Evolutionary conservation across 2,329 filamentous ascomycete species (phyloP).

Genomic region (Alternaria sp.): DNA sequence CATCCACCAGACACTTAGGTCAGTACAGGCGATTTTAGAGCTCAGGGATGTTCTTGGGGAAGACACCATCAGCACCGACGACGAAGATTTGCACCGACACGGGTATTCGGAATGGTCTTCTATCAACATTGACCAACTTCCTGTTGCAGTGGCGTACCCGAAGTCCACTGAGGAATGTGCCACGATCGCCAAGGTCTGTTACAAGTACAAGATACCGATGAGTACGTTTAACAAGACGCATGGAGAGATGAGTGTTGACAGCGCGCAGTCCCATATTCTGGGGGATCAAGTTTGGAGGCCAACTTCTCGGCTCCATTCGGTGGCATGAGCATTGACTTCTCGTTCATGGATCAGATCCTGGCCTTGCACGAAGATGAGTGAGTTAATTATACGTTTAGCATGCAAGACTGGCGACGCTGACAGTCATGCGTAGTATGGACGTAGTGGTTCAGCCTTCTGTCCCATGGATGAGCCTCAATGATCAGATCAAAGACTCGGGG

Average conservation of each 20-base stretch:
- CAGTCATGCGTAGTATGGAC: constrained; percentile 67
- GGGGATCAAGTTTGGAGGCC: constrained; percentile 84
- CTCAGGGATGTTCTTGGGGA: constrained; percentile 60
- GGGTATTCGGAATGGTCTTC: constrained; percentile 75
- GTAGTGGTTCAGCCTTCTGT: constrained; percentile 90
- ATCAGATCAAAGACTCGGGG: constrained; percentile 72
- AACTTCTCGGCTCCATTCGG: constrained; percentile 89
- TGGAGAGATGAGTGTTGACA: not conserved
- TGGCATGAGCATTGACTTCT: constrained; percentile 88
- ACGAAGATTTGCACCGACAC: constrained; percentile 68
- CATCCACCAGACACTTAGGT: constrained; percentile 7
- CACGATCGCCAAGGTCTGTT: constrained; percentile 71
- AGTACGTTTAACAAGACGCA: constrained; percentile 33
- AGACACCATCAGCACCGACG: constrained; percentile 67
- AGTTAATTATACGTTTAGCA: constrained; percentile 18
- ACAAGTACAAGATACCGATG: constrained; percentile 81
- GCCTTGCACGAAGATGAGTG: constrained; percentile 78
- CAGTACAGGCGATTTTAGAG: constrained; percentile 61
- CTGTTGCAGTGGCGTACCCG: constrained; percentile 70
- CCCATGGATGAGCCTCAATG: constrained; percentile 90
- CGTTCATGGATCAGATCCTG: constrained; percentile 82
- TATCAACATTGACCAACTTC: constrained; percentile 67
- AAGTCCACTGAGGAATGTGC: constrained; percentile 69
- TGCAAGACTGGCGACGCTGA: constrained; percentile 20
- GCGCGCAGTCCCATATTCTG: constrained; percentile 74